Conservation (phyloP, 2,329 filamentous ascomycete species). For the Periconia sp. region DNA sequence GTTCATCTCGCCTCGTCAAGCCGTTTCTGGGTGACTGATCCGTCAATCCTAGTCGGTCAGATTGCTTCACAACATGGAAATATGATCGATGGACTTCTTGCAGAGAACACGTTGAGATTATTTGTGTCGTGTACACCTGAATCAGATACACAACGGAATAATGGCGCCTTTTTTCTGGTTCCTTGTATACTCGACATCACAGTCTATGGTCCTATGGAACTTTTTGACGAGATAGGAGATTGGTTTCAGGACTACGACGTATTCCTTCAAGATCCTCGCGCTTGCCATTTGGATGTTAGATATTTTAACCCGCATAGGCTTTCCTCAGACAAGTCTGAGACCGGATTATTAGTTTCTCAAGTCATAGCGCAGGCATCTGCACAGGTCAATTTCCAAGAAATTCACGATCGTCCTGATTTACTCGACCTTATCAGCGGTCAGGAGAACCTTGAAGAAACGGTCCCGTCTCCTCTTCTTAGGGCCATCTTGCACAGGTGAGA, state of each 20-base stretch:
- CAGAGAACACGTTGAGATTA: conserved; percentile 2
- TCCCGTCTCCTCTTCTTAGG: background rate
- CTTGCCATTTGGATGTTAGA: conserved; percentile 9
- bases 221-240: conserved; percentile 24
- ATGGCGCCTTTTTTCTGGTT: background rate
- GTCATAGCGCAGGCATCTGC: conserved; percentile 4
- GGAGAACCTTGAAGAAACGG: conserved; percentile 6
- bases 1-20: conserved; percentile 4
- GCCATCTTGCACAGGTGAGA: conserved; percentile 4
- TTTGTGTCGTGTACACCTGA: conserved; percentile 1
- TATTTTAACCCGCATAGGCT: conserved; percentile 17
- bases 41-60: background rate
- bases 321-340: background rate
- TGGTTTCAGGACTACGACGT: conserved; percentile 23
- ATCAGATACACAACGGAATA: background rate
- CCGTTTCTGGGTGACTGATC: conserved; percentile 3
- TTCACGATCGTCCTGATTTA: conserved; percentile 5
- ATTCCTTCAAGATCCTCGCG: conserved; percentile 15
- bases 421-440: conserved; percentile 8
- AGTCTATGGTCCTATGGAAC: conserved; percentile 18
- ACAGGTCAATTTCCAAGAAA: conserved; percentile 2
- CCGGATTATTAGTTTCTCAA: conserved; percentile 20
- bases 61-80: conserved; percentile 10
- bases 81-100: conserved; percentile 14
- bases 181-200: conserved; percentile 9